Percentiles rank a stretch among this genome's conserved stretches.
Evolutionary conservation across 192 early-diverging fungal species (phyloP).

Genomic region (Umbelopsis vinacea): DNA sequence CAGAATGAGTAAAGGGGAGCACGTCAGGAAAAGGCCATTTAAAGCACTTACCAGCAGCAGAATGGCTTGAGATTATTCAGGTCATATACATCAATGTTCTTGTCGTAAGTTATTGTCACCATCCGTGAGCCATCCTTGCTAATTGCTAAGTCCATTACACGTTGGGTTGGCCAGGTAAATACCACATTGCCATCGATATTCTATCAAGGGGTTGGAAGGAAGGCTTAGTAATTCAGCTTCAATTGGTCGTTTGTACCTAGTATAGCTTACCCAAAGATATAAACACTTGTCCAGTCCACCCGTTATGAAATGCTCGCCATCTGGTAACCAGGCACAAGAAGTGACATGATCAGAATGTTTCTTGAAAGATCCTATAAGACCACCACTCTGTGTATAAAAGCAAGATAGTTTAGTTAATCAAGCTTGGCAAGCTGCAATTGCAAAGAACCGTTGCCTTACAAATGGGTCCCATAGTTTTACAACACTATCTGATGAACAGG

Average conservation of each 20-base stretch:
- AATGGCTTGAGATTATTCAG: slow-evolving; percentile 40
- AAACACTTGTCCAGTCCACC: slow-evolving; percentile 81
- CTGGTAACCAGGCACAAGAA: slow-evolving; percentile 89
- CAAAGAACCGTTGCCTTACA: slow-evolving; percentile 35
- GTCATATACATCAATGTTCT: slow-evolving; percentile 67
- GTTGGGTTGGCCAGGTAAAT: slow-evolving; percentile 61
- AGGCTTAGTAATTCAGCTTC: background rate
- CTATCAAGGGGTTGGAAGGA: slow-evolving; percentile 33
- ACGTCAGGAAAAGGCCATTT: background rate
- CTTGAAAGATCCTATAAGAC: slow-evolving; percentile 58
- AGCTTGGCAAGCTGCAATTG: background rate
- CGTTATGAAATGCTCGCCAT: slow-evolving; percentile 82
- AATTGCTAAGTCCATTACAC: slow-evolving; percentile 69
- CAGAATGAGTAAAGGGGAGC: background rate
- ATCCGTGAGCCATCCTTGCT: slow-evolving; percentile 61
- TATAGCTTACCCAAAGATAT: slow-evolving; percentile 66
- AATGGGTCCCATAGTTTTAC: slow-evolving; percentile 84
- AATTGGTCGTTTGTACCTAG: too few relatives aligned
- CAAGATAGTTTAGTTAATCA: slow-evolving; percentile 5
- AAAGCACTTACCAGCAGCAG: background rate
- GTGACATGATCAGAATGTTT: slow-evolving; percentile 80
- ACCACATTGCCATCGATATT: slow-evolving; percentile 58
- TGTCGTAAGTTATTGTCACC: slow-evolving; percentile 66
- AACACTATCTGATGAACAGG: slow-evolving; percentile 79
- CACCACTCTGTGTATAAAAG: slow-evolving; percentile 57